Evolutionary conservation across 108 stramenopile species (phyloP), one percentile per base, ranked within the genome.

Genomic region (Stephanodiscus triporus): DNA sequence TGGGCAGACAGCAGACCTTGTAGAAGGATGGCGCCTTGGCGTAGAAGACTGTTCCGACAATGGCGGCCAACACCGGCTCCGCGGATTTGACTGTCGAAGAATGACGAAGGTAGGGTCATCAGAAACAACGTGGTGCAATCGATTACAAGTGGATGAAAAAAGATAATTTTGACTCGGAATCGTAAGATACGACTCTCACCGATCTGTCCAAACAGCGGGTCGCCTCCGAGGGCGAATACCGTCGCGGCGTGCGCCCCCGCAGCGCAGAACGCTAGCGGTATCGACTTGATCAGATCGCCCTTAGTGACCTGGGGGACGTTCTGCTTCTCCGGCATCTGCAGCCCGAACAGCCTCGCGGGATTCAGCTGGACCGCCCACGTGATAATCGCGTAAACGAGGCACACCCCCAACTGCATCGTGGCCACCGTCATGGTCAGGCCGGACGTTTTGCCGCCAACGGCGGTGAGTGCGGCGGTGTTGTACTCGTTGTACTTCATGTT

Each of bases 401-500:
- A 83, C 1, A 86, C 85, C 7, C 82, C 85, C 17, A 86, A 64
- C 57, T 86, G 85, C 73, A 83, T 79, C 37, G 85, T 86, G 1
- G 84, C 79, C 4, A 84, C 80, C 2, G 76, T 81, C 79, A 86
- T 78, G 69, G 85, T 84, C 78, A 86, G 48, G 9, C 83, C 85
- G 5, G 76, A 72, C 13, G 79, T 84, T 40, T 83, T 84, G 2
- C 83, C 83, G 27, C 83, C 85, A 19, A 84, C 82, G 27, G 83
- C 83, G 48, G 72, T 80, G 9, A 84, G 65, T 0, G 85, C 77
- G 40, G 78, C 75, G 13, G 81, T 83, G 82, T 86, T 86, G 71
- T 86, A 83, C 68, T 83, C 82, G 53, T 86, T 86, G 85, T 86
- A 86, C 60, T 86, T 83, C 79, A 80, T 83, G 78, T 86, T 89